Base-by-base conservation (phyloP, 1,284 basidiomycete species). In the Vanrija sp. region DNA sequence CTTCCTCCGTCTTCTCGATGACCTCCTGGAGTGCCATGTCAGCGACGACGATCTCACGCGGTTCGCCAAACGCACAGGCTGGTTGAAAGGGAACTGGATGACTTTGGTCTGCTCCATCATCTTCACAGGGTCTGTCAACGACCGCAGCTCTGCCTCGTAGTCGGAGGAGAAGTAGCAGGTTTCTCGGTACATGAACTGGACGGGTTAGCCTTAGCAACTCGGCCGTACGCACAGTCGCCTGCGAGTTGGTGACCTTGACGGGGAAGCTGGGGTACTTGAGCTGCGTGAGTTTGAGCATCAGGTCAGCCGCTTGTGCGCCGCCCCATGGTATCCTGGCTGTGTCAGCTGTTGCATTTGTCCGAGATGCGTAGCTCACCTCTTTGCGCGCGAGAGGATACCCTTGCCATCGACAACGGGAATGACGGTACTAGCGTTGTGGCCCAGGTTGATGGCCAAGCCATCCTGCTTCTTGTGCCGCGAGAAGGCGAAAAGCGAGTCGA, bases 251-350 rank as follows among this genome's bases (percentile, higher is more conserved):
- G 43, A 85, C 79, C 38, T 80, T 78, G 14, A 79, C 74, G 0
- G 83, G 83, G 65, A 98, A 98, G 43, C 82, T 88, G 15, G 96
- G 89, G 70, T 98, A 98, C 73, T 98, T 99, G 54, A 98, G 83
- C 72, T 98, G 94, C 38, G 93, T 85, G 7, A 95, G 84, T 68
- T 93, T 94, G 54, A 96, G 83, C 48, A 98, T 81, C 65, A 96
- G 88, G 47, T 98, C 95, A 0, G 89, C 85, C 0, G 92, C 86
- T 68, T 96, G 93, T 0, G 86, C 83, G 9, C 90, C 86, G 34
- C 96, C 95, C 90, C 92, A 98, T 2, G 90, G 88, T 74, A 98
- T 89, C 62, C 93, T 93, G 56, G 3, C 19, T 5, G 25, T 23
- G 46, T 60, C 50, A 52, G 46, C 42, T 42, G 3, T 16, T 23